Evolutionary conservation across 2,329 filamentous ascomycete genomes (phyloP).

Genomic region (Xylaria sp.): DNA sequence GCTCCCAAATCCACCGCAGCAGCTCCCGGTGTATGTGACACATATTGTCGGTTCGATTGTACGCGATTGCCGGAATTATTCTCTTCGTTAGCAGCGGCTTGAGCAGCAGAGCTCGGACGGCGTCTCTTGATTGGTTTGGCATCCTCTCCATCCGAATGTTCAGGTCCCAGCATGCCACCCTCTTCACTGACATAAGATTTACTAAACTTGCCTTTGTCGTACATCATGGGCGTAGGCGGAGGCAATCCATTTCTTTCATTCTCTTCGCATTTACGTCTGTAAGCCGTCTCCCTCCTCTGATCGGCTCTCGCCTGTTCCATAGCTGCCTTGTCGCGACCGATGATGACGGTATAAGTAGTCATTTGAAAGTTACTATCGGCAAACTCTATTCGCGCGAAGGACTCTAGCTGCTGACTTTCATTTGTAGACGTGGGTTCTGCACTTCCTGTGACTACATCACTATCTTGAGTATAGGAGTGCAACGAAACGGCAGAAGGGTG

Average conservation of each 20-base stretch:
- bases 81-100: constrained; percentile 56
- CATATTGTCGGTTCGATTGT: constrained; percentile 68
- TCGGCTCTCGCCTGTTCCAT: constrained; percentile 64
- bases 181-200: constrained; percentile 75
- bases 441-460: constrained; percentile 45
- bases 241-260: constrained; percentile 61
- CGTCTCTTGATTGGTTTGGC: constrained; percentile 58
- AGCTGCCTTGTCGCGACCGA: constrained; percentile 75
- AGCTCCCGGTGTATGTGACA: constrained; percentile 68
- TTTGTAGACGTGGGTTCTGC: constrained; percentile 51
- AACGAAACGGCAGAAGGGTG: constrained; percentile 50
- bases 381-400: constrained; percentile 72
- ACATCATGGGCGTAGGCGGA: constrained; percentile 60
- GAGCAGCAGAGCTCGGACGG: constrained; percentile 55
- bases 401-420: constrained; percentile 59
- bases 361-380: constrained; percentile 81
- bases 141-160: constrained; percentile 64
- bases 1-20: constrained; percentile 68
- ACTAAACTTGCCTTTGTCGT: constrained; percentile 65
- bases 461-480: constrained; percentile 47
- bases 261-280: constrained; percentile 57
- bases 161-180: constrained; percentile 73
- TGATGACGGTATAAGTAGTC: constrained; percentile 76
- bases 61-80: constrained; percentile 54
- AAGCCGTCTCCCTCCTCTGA: constrained; percentile 59